Base-by-base conservation (phyloP, 2,329 filamentous ascomycete genomes). In the Tothia fuscella region DNA sequence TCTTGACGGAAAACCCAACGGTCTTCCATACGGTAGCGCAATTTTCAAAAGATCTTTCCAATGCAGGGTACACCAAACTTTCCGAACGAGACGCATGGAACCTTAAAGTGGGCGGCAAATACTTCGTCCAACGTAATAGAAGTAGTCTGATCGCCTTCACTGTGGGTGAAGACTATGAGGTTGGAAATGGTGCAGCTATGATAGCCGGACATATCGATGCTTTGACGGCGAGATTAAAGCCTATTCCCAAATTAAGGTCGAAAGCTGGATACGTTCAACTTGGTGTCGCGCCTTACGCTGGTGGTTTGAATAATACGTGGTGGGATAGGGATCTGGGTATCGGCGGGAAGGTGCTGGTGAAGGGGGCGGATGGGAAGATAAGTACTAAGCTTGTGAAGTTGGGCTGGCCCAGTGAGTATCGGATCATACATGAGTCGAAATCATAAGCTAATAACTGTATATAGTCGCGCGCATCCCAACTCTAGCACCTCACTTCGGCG, bases 301-400 rank as follows among this genome's bases (percentile, higher is more conserved):
- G 91, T 38, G 87, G 70, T 2, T 65, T 96, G 47, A 91, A 88
- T 57, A 70, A 71, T 48, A 96, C 91, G 1, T 96, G 91, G 91
- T 96, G 88, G 89, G 91, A 96, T 60, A 77, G 91, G 28, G 91
- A 98, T 60, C 72, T 98, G 39, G 80, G 83, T 49, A 82, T 96
- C 52, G 91, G 87, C 49, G 91, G 91, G 29, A 73, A 87, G 33
- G 89, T 96, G 3, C 70, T 96, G 37, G 79, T 96, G 34, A 82
- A 79, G 48, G 80, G 94, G 51, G 58, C 70, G 4, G 63, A 76
- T 2, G 81, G 81, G 50, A 93, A 89, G 71, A 85, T 93, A 26
- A 70, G 73, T 17, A 78, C 75, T 22, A 84, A 80, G 65, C 71
- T 96, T 34, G 88, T 95, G 47, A 93, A 93, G 66, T 70, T 96